Evolutionary conservation across 176 grass and related monocot genomes (phyloP), one percentile per base, ranked within the genome.

Genomic region (Musa acuminata): DNA sequence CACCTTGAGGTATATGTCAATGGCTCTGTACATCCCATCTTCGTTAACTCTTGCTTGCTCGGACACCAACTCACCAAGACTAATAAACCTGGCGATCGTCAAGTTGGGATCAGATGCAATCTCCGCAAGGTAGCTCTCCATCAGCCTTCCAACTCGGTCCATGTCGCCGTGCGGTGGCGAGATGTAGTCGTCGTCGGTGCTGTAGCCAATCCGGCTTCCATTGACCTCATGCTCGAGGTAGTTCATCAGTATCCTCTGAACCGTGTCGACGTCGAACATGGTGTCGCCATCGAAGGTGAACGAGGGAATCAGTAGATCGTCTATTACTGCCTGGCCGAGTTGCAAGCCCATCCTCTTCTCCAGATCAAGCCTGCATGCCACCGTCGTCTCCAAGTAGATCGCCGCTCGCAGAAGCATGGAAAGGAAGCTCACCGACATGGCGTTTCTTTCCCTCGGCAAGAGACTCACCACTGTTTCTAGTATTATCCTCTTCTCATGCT

Each of bases 1-100:
- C 17, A 97, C 90, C 83, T 93, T 98, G 71, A 98, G 66, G 80
- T 91, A 93, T 77, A 98, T 98, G 72, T 98, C 88, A 16, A 98
- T 91, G 63, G 94, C 88, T 76, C 88, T 85, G 85, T 98, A 98
- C 94, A 91, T 91, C 74, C 88, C 94, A 62, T 98, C 94, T 75
- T 93, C 90, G 48, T 86, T 91, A 24, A 89, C 83, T 80, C 85
- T 88, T 52, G 90, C 72, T 68, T 84, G 88, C 77, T 91, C 85
- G n/a, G 90, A 90, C 53, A 98, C 83, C 68, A 91, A 73, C 54
- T 91, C 90, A 19, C 81, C 90, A 10, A 98, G 83, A 57, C 68
- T 62, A 19, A 82, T 74, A 83, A 98, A 98, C 68, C 80, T 93
- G 58, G 83, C 87, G 0, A 87, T 68, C 72, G 77, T 55, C 75